Conservation (phyloP, 2,329 filamentous ascomycete species). For the Teratosphaeria zuluensis region DNA sequence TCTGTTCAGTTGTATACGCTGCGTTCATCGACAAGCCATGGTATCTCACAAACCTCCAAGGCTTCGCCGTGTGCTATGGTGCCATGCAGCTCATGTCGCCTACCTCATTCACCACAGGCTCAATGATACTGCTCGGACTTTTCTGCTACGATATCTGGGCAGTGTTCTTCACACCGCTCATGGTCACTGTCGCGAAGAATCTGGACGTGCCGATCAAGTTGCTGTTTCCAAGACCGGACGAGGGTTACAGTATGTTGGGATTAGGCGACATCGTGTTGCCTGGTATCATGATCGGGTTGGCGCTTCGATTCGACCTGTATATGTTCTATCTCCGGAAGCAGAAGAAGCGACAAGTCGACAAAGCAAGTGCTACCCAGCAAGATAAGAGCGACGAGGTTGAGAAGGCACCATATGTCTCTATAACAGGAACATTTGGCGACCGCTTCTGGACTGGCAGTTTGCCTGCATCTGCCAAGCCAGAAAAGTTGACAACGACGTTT, state of each 20-base stretch:
- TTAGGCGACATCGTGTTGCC: constrained; percentile 91
- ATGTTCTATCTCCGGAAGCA: constrained; percentile 66
- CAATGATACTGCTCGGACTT: constrained; percentile 63
- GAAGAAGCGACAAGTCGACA: constrained; percentile 29
- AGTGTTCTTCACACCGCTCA: constrained; percentile 80
- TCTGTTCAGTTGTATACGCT: constrained; percentile 55
- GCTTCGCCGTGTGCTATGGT: constrained; percentile 77
- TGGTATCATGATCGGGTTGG: constrained; percentile 79
- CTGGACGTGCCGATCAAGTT: constrained; percentile 91
- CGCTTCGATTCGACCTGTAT: constrained; percentile 85
- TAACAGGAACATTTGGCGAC: constrained; percentile 72
- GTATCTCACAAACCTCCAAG: constrained; percentile 76
- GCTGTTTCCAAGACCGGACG: constrained; percentile 60
- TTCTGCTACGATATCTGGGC: constrained; percentile 96
- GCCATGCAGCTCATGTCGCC: constrained; percentile 77
- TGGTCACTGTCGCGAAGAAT: constrained; percentile 78
- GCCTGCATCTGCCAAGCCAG: constrained; percentile 8
- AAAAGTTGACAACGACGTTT: constrained; percentile 43
- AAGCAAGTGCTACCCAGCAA: constrained; percentile 2
- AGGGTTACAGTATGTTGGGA: constrained; percentile 62
- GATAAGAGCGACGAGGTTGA: constrained; percentile 5
- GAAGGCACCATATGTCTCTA: constrained; percentile 34
- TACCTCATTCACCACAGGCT: constrained; percentile 75
- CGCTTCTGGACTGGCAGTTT: constrained; percentile 57
- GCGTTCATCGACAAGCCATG: constrained; percentile 51